A percentile compares a stretch with the other conserved stretches of the same genome.
Conservation (phyloP, 306 rosid genomes). For the Dryas octopetala region DNA sequence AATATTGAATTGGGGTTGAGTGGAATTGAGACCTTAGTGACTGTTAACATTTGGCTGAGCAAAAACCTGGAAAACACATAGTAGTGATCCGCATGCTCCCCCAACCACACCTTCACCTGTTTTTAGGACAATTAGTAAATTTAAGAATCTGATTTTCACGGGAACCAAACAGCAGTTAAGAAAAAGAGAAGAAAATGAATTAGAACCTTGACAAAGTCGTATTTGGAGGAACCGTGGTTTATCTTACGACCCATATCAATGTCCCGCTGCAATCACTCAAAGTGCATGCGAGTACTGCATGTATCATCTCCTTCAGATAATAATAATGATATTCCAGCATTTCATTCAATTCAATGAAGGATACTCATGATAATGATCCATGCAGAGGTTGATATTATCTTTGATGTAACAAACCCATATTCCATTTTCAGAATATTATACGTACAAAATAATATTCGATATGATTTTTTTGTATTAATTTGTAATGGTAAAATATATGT, state of each 20-base stretch:
- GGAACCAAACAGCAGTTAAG: slow-evolving; percentile 1
- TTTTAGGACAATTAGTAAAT: neutral
- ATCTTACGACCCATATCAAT: neutral
- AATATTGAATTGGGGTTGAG: neutral
- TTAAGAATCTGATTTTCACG: neutral
- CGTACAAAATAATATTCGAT: neutral
- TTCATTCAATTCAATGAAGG: neutral
- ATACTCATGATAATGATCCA: neutral
- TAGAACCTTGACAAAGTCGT: slow-evolving; percentile 84
- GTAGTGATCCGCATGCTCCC: slow-evolving; percentile 95
- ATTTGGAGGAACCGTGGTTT: slow-evolving; percentile 72
- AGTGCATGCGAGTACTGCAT: neutral
- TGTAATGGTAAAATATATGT: neutral
- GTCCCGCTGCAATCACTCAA: neutral
- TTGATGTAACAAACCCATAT: neutral
- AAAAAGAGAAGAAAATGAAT: slow-evolving; percentile 2
- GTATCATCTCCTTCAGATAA: neutral
- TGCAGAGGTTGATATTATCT: neutral
- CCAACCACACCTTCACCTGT: slow-evolving; percentile 96
- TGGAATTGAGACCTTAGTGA: slow-evolving; percentile 63
- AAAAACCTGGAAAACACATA: slow-evolving; percentile 88
- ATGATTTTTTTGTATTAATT: too few relatives aligned
- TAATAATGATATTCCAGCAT: neutral
- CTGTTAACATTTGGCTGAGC: slow-evolving; percentile 86
- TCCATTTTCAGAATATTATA: neutral